These are phyloP conservation scores for Cryomyces minteri DNA, from an alignment of 495 filamentous ascomycete species.

Conservation along the genomic window DNA sequence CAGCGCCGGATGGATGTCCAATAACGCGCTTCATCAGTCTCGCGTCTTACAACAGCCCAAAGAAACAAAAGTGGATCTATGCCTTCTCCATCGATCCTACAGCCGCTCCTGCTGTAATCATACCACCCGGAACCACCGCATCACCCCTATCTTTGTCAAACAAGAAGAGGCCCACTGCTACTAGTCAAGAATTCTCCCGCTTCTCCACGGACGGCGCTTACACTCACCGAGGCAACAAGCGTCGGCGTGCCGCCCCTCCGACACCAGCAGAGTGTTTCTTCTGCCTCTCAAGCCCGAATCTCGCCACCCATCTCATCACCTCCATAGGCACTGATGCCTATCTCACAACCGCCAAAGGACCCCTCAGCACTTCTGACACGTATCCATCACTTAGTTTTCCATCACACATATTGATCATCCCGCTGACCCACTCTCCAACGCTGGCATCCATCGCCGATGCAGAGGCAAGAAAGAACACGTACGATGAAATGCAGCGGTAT, in stretches of 20 bases:
- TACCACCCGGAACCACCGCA: constrained; percentile 50
- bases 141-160: constrained; percentile 41
- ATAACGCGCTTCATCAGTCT: constrained; percentile 82
- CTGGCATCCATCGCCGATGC: constrained; percentile 38
- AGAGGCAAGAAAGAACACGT: constrained; percentile 35
- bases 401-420: constrained; percentile 79
- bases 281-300: constrained; percentile 67
- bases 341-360: constrained; percentile 81
- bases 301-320: constrained; percentile 74
- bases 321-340: constrained; percentile 74
- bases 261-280: constrained; percentile 79
- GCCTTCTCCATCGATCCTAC: constrained; percentile 65
- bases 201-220: not conserved
- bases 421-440: constrained; percentile 57
- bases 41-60: constrained; percentile 50
- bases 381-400: constrained; percentile 60
- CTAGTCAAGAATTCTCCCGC: constrained; percentile 30
- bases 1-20: constrained; percentile 29
- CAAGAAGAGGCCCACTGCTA: constrained; percentile 41
- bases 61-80: constrained; percentile 73
- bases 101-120: constrained; percentile 30
- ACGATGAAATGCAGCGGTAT: constrained; percentile 65
- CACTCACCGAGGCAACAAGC: constrained; percentile 30
- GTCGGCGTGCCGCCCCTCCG: constrained; percentile 37
- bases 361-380: constrained; percentile 48